Evolutionary conservation across 148 eudicot species (phyloP).

Genomic region (Gaultheria prostrata): DNA sequence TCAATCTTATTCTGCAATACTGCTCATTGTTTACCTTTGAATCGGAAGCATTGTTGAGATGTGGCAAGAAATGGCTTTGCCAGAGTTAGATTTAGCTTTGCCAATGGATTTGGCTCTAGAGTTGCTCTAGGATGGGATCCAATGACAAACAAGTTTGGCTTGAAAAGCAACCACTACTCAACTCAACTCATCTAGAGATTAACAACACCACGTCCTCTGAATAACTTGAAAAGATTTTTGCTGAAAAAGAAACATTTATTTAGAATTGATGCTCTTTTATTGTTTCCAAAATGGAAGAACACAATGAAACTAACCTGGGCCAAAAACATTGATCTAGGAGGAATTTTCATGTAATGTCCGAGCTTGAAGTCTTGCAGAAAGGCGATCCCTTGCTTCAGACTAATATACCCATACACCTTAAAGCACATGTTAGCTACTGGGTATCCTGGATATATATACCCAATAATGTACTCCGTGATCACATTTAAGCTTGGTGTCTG

Average conservation of each 20-base stretch:
- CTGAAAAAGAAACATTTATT: neutral
- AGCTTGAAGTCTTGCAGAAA: conserved; percentile 62
- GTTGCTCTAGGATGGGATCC: neutral
- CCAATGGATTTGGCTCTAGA: neutral
- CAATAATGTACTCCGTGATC: conserved; percentile 57
- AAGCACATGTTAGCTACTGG: conserved; percentile 66
- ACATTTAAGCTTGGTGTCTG: conserved; percentile 55
- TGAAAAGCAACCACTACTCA: neutral
- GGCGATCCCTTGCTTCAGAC: conserved; percentile 49
- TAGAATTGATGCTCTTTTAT: neutral
- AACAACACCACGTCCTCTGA: neutral
- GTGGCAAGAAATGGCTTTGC: neutral
- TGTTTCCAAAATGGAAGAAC: neutral
- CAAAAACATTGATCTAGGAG: conserved; percentile 62
- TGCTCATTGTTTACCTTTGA: neutral
- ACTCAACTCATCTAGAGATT: neutral
- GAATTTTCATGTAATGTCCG: conserved; percentile 67
- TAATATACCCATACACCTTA: conserved; percentile 52
- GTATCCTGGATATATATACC: conserved; percentile 55
- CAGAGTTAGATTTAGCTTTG: neutral
- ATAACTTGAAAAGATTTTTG: neutral
- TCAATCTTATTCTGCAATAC: neutral
- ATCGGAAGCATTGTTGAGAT: neutral
- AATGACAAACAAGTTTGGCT: neutral
- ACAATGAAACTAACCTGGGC: conserved; percentile 38